Conservation (phyloP, 768 basidiomycete species). For the Tricholoma furcatifolium region DNA sequence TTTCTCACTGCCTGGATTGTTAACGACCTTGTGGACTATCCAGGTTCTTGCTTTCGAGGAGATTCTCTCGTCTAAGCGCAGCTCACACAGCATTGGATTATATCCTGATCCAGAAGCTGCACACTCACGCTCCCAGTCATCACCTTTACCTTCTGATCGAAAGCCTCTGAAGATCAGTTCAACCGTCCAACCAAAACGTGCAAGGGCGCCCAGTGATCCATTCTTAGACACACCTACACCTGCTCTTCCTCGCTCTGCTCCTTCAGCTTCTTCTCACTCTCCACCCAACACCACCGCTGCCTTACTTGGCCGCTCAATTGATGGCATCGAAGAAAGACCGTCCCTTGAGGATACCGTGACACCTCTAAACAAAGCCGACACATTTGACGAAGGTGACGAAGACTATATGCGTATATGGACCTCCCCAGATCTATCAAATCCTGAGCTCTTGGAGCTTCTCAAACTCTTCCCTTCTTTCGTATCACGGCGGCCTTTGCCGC, state of each 20-base stretch:
- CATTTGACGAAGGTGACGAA: constrained; percentile 33
- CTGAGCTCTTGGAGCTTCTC: constrained; percentile 68
- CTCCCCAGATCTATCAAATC: constrained; percentile 74
- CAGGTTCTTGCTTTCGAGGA: constrained; percentile 74
- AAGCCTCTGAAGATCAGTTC: constrained; percentile 41
- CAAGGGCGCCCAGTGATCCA: constrained; percentile 76
- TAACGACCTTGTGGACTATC: constrained; percentile 11
- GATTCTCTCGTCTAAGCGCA: constrained; percentile 37
- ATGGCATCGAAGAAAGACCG: constrained; percentile 39
- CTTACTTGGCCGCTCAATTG: constrained; percentile 29
- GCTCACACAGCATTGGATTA: constrained; percentile 28
- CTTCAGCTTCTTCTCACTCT: constrained; percentile 52
- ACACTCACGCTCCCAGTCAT: constrained; percentile 58
- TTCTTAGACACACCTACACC: constrained; percentile 78
- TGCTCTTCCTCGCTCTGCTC: constrained; percentile 50
- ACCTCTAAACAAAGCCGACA: constrained; percentile 28
- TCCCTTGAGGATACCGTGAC: constrained; percentile 36
- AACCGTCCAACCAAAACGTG: constrained; percentile 55
- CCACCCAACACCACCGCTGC: constrained; percentile 32
- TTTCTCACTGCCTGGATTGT: constrained; percentile 9
- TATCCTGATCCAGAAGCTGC: constrained; percentile 36
- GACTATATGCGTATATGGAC: constrained; percentile 77
- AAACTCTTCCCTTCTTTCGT: constrained; percentile 79
- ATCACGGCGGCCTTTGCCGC: constrained; percentile 64
- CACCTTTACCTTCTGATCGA: constrained; percentile 45